Evolutionary conservation across 371 early-diverging fungal genomes (phyloP), one percentile per base, ranked within the genome.

Genomic region (Haplosporangium sp.): DNA sequence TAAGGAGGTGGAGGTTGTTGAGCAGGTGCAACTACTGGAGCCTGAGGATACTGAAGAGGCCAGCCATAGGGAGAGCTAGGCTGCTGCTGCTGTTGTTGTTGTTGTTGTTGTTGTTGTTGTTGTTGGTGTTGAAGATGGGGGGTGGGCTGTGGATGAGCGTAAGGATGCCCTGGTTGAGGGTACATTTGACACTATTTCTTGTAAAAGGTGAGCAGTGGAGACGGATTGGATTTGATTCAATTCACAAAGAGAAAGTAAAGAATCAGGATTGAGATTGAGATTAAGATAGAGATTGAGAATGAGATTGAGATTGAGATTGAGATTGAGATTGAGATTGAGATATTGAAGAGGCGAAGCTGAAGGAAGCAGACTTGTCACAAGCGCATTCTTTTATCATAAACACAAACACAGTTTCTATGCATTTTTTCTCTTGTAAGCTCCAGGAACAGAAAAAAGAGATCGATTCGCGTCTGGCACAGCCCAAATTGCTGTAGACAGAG

Each of bases 141-240:
- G 42, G 40, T 50, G 42, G 6, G 72, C 10, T 17, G 62, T 1
- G 27, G 69, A 2, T 63, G 62, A 50, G 9, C 60, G 35, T 67
- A 71, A 42, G 50, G 65, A 56, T 64, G 75, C 27, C 73, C 73
- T 19, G 52, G 37, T 38, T 65, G 73, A 37, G 65, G 69, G 62
- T 65, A 74, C 74, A 74, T 74, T 63, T 35, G 53, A 35, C 34
- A 3, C 55, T 55, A 6, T n/a, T 55, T 55, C 55, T 34, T 55
- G 55, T 38, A 57, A n/a, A 44, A 15, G 44, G 44, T 38, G 40
- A 42, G 42, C n/a, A 60, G 27, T 27, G 40, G 19, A 39, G 37
- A n/a, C 11, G n/a, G 19, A 39, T 6, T 8, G 37, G 37, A 60
- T 39, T n/a, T 9, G 35, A 57, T 4, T 57, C 9, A 0, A 35